Percentiles rank a stretch among this genome's conserved stretches.
Conservation (phyloP, 495 filamentous ascomycete genomes). For the Schizothecium vesticola region DNA sequence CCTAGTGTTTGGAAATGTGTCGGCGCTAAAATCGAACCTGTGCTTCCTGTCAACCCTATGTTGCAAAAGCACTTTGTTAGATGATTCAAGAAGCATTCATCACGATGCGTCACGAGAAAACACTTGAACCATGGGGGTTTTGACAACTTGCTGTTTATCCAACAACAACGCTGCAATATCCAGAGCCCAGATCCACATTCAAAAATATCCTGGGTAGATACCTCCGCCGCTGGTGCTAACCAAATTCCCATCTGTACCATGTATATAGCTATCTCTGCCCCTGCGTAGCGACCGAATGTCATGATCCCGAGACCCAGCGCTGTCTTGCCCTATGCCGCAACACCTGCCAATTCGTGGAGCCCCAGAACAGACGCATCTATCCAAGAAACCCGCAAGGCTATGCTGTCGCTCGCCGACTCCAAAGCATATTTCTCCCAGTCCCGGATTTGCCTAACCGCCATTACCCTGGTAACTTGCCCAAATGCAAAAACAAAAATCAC, state of each 20-base stretch:
- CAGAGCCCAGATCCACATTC: background rate
- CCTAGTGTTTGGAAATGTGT: too few species aligned
- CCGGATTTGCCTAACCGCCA: background rate
- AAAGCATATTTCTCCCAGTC: background rate
- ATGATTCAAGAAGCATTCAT: too few species aligned
- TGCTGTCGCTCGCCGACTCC: background rate
- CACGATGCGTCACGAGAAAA: background rate
- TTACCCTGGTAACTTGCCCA: background rate
- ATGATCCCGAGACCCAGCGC: background rate
- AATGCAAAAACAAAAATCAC: conserved; percentile 1
- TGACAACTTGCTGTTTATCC: background rate
- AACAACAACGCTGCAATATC: background rate
- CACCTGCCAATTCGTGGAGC: background rate
- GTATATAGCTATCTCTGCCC: background rate
- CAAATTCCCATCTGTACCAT: background rate
- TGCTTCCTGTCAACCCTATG: too few species aligned
- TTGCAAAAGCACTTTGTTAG: too few species aligned
- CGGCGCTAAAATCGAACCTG: too few species aligned
- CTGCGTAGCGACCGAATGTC: background rate
- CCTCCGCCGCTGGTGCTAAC: background rate
- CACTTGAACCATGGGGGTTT: background rate
- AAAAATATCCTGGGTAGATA: background rate
- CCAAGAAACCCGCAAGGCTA: background rate
- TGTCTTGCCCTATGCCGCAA: background rate
- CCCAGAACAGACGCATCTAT: background rate